Evolutionary conservation across 805 yeast genomes (phyloP).

Genomic region (Candida broadrunensis): DNA sequence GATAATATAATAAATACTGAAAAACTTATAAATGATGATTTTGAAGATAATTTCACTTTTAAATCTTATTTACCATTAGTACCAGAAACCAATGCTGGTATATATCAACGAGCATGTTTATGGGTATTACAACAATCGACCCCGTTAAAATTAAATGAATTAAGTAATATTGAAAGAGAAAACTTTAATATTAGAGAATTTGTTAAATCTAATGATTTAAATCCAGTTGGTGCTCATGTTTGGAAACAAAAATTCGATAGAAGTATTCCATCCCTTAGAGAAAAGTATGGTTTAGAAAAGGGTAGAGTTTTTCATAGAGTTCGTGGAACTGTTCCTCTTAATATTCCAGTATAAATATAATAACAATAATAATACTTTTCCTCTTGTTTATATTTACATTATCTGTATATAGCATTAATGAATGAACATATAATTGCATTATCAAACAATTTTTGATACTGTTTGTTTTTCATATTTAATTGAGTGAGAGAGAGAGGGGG

Average conservation of each 20-base stretch:
- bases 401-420: no score
- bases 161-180: slow-evolving; percentile 32
- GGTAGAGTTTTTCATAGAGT: slow-evolving; percentile 75
- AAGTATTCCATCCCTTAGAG: slow-evolving; percentile 65
- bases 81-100: slow-evolving; percentile 80
- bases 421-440: no score
- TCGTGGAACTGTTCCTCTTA: slow-evolving; percentile 36
- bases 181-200: slow-evolving; percentile 73
- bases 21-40: slow-evolving; percentile 25
- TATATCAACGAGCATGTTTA: slow-evolving; percentile 75
- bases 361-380: no score
- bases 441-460: no score
- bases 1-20: slow-evolving; percentile 54
- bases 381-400: no score
- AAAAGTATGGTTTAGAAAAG: slow-evolving; percentile 63
- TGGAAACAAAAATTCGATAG: slow-evolving; percentile 88
- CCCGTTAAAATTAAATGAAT: slow-evolving; percentile 13
- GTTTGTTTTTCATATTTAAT: no score
- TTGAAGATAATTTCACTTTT: slow-evolving; percentile 34
- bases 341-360: no score
- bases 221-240: slow-evolving; percentile 87
- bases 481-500: no score
- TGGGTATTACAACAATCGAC: slow-evolving; percentile 76
- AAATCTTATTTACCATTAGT: slow-evolving; percentile 73
- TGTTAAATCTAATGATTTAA: slow-evolving; percentile 50